Percentiles rank a stretch among this genome's conserved stretches.
Conservation (phyloP, 163 green algal genomes). For the Trebouxia gelatinosa region DNA sequence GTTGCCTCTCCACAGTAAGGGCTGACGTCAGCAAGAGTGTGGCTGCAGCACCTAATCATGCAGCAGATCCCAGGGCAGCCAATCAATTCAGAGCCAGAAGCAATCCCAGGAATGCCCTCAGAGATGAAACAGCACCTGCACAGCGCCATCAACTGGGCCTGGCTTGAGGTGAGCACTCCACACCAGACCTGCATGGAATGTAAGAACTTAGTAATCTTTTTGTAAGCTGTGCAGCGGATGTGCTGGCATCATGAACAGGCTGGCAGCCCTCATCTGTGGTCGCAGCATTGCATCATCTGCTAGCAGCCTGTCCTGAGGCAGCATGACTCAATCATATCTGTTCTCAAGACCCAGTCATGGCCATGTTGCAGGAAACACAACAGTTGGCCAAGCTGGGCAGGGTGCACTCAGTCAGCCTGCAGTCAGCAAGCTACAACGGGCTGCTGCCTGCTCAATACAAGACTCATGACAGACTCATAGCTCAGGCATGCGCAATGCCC, state of each 20-base stretch:
- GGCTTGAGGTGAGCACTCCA: constrained; percentile 36
- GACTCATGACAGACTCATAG: constrained; percentile 44
- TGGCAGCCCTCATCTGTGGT: background rate
- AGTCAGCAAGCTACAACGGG: constrained; percentile 31
- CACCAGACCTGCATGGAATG: background rate
- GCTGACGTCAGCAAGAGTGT: too few relatives aligned
- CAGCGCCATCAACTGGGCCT: constrained; percentile 42
- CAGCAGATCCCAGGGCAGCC: too few relatives aligned
- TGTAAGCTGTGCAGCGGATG: too few relatives aligned
- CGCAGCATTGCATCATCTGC: too few relatives aligned
- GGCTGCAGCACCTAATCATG: too few relatives aligned
- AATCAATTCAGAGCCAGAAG: too few relatives aligned
- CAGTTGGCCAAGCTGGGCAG: constrained; percentile 39
- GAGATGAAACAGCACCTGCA: constrained; percentile 20
- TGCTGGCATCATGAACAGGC: background rate
- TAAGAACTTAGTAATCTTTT: background rate
- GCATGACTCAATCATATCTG: too few relatives aligned
- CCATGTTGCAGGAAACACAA: constrained; percentile 39
- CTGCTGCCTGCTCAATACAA: constrained; percentile 50
- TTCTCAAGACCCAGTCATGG: too few relatives aligned
- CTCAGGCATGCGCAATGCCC: too few relatives aligned
- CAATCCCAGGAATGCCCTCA: too few relatives aligned
- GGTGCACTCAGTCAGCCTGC: constrained; percentile 36
- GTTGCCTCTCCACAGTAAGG: too few relatives aligned
- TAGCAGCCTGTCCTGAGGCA: too few relatives aligned